Evolutionary conservation across 176 grass and related monocot genomes (phyloP).

Genomic region (Stipa capillata): DNA sequence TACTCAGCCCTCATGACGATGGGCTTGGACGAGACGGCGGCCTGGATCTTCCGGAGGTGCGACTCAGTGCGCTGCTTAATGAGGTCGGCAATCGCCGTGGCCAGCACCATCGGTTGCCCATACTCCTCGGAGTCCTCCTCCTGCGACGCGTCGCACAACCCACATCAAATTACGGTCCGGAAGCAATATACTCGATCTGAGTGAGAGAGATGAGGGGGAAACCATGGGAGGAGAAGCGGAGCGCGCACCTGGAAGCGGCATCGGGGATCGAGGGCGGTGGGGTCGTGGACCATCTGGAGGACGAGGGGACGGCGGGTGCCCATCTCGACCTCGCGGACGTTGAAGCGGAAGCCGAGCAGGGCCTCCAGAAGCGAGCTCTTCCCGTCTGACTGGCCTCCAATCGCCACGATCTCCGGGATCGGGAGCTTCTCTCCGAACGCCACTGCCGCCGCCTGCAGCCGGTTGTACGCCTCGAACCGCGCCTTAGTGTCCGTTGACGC

Average conservation of each 20-base stretch:
- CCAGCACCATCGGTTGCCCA: constrained; percentile 56
- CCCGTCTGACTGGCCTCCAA: constrained; percentile 84
- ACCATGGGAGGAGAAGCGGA: not conserved
- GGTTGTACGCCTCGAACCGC: constrained; percentile 96
- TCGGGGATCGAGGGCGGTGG: constrained; percentile 75
- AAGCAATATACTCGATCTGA: not conserved
- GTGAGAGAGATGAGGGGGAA: not conserved
- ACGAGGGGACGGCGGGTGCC: constrained; percentile 90
- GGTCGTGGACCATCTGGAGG: constrained; percentile 96
- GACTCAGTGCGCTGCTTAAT: constrained; percentile 83
- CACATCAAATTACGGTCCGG: constrained; percentile 5
- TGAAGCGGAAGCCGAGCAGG: constrained; percentile 93
- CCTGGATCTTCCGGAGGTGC: constrained; percentile 65
- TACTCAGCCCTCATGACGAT: constrained; percentile 99
- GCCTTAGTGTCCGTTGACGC: constrained; percentile 51
- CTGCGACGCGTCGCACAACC: constrained; percentile 26
- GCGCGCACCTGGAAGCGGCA: constrained; percentile 83
- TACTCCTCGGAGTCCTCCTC: constrained; percentile 97
- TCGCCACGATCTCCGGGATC: constrained; percentile 90
- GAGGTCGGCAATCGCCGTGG: constrained; percentile 78
- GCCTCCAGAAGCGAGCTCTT: constrained; percentile 95
- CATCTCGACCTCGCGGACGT: constrained; percentile 98
- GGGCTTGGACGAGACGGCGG: constrained; percentile 82
- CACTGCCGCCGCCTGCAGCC: constrained; percentile 83
- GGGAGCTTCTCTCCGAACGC: constrained; percentile 94